Conservation (phyloP, 192 early-diverging fungal genomes). For the Piromyces finnis region DNA sequence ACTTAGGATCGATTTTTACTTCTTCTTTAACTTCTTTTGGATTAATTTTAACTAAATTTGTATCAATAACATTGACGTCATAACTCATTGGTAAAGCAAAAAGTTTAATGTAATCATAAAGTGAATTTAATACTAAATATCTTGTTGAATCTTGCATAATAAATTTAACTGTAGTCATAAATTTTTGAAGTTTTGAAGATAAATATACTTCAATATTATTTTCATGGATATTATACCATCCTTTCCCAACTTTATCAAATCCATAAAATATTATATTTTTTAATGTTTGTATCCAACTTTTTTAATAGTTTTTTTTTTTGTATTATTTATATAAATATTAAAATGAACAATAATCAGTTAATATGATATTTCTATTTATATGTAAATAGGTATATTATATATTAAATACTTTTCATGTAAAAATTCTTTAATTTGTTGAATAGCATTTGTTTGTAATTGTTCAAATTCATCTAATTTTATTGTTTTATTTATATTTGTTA, state of each 20-base stretch:
- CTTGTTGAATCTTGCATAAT: slow-evolving; percentile 44
- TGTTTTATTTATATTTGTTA: slow-evolving; percentile 23
- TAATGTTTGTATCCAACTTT: slow-evolving; percentile 29
- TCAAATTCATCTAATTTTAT: slow-evolving; percentile 40
- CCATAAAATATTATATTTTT: slow-evolving; percentile 25
- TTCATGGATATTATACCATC: slow-evolving; percentile 47
- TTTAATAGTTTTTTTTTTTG: too few species aligned
- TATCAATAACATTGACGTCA: slow-evolving; percentile 22
- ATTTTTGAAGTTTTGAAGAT: slow-evolving; percentile 31
- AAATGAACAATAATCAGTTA: too few species aligned
- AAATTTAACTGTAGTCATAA: slow-evolving; percentile 41
- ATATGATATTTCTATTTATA: too few species aligned
- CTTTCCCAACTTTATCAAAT: slow-evolving; percentile 42
- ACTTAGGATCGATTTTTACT: slow-evolving; percentile 7
- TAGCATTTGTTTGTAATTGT: slow-evolving; percentile 23
- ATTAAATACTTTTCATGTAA: slow-evolving; percentile 26
- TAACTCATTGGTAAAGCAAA: slow-evolving; percentile 20
- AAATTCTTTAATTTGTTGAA: slow-evolving; percentile 24
- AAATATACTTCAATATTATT: slow-evolving; percentile 39
- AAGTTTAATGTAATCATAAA: slow-evolving; percentile 23
- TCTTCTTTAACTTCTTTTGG: not conserved
- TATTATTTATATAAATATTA: too few species aligned
- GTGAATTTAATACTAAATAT: slow-evolving; percentile 29
- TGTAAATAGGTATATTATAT: not conserved
- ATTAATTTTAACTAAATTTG: slow-evolving; percentile 30